These are phyloP conservation scores for Aspergillus intermedius DNA, from an alignment of 2,329 filamentous ascomycete species.

Conservation along the genomic window DNA sequence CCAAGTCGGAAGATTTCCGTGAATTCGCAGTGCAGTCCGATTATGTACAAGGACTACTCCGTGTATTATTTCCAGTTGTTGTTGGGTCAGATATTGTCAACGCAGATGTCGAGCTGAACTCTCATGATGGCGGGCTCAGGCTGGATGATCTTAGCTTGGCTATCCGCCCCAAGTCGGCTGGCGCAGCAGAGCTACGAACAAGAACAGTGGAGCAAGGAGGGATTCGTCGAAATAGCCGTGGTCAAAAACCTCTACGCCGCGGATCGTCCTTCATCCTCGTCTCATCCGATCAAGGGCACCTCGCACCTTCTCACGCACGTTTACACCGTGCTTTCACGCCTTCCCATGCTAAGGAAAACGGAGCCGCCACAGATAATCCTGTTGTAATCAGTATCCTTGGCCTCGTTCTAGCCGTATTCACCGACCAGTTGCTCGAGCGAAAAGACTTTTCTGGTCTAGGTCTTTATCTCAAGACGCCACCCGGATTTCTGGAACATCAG, in stretches of 20 bases:
- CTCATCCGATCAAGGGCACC: slow-evolving; percentile 59
- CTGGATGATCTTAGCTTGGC: slow-evolving; percentile 84
- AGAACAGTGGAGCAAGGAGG: slow-evolving; percentile 52
- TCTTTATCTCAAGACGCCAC: slow-evolving; percentile 79
- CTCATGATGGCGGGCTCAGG: slow-evolving; percentile 69
- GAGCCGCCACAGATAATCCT: slow-evolving; percentile 53
- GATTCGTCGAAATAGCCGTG: slow-evolving; percentile 45
- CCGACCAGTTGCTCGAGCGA: slow-evolving; percentile 74
- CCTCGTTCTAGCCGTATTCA: slow-evolving; percentile 70
- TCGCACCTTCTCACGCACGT: slow-evolving; percentile 54
- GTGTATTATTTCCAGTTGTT: slow-evolving; percentile 77
- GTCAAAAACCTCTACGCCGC: slow-evolving; percentile 56
- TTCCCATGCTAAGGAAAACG: slow-evolving; percentile 43
- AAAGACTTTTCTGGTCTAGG: slow-evolving; percentile 90
- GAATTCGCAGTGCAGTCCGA: slow-evolving; percentile 76
- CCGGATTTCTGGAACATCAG: slow-evolving; percentile 89
- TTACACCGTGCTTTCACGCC: slow-evolving; percentile 59
- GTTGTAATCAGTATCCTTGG: slow-evolving; percentile 72
- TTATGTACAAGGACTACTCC: slow-evolving; percentile 72
- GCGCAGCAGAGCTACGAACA: slow-evolving; percentile 66
- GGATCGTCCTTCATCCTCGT: slow-evolving; percentile 89
- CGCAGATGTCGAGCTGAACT: slow-evolving; percentile 80
- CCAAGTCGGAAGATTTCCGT: slow-evolving; percentile 68
- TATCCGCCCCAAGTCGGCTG: slow-evolving; percentile 65
- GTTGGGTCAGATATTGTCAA: slow-evolving; percentile 79